Base-by-base conservation (phyloP, 2,329 filamentous ascomycete genomes). In the Colletotrichum cereale region DNA sequence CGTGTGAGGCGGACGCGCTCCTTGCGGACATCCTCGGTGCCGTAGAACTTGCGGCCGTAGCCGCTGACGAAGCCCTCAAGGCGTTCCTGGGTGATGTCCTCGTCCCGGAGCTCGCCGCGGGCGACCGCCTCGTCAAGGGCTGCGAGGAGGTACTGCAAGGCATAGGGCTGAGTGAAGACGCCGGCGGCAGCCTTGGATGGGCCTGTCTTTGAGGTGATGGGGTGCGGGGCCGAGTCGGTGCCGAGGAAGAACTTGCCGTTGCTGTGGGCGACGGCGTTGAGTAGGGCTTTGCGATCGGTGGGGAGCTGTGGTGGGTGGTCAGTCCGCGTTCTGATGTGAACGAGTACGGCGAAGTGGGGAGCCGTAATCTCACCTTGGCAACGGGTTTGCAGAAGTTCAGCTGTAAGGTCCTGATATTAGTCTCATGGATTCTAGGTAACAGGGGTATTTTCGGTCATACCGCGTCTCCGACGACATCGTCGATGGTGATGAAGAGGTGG, bases 131-230 rank as follows among this genome's bases (percentile, higher is more conserved):
- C 80, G 77, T 87, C 84, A 42, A 90, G 76, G 21, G 88, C 87
- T 75, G 87, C 84, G 31, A 94, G 82, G 57, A 94, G 90, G 58
- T 91, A 86, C 66, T 90, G 89, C 2, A 90, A 85, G 0, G 90
- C 90, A 78, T 90, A 90, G 5, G 91, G 91, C 82, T 96, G 93
- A 1, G 93, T 95, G 79, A 94, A 96, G 53, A 95, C 92, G 5
- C 93, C 93, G 0, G 93, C 93, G 0, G 91, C 89, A 0, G 90
- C 87, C 78, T 84, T 87, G 61, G 66, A 65, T 36, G 70, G 66
- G 58, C 85, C 85, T 61, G 83, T 82, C 82, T 93, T 92, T 72
- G 88, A 86, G 34, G 78, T 80, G 26, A 87, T 84, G 50, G 87
- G 85, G 79, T 92, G 91, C 24, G 90, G 92, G n/a, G 92, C 92